A percentile compares a stretch with the other conserved stretches of the same genome.
Evolutionary conservation across 495 filamentous ascomycete species (phyloP).

Genomic region (Lindgomyces ingoldianus): DNA sequence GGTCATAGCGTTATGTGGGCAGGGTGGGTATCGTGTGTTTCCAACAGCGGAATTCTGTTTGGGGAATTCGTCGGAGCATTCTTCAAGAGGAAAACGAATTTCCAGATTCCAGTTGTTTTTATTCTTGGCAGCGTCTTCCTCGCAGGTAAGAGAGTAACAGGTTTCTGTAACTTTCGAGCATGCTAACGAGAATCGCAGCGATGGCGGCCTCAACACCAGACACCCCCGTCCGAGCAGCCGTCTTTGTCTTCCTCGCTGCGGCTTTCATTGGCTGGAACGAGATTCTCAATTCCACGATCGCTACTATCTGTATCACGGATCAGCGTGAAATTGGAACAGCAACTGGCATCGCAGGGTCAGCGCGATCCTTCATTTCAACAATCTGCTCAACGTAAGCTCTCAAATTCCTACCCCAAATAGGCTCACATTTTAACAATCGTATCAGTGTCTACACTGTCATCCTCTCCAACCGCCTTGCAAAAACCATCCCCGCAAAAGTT

Average conservation of each 20-base stretch:
- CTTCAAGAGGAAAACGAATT: slow-evolving; percentile 20
- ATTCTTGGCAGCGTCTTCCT: slow-evolving; percentile 26
- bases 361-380: slow-evolving; percentile 27
- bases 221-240: slow-evolving; percentile 25
- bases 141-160: slow-evolving; percentile 5
- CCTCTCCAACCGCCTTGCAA: slow-evolving; percentile 30
- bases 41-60: slow-evolving; percentile 25
- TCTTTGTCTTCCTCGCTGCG: slow-evolving; percentile 31
- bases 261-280: slow-evolving; percentile 37
- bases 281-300: slow-evolving; percentile 20
- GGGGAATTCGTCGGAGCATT: slow-evolving; percentile 21
- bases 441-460: slow-evolving; percentile 27
- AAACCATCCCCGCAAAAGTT: slow-evolving; percentile 19
- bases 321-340: slow-evolving; percentile 31
- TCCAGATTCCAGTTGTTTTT: slow-evolving; percentile 28
- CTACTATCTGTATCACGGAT: slow-evolving; percentile 29
- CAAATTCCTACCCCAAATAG: neutral
- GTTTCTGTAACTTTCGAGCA: neutral
- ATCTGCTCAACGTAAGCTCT: slow-evolving; percentile 19
- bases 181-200: slow-evolving; percentile 2
- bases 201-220: slow-evolving; percentile 27
- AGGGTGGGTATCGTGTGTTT: slow-evolving; percentile 24
- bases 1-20: slow-evolving; percentile 32
- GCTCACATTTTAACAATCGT: neutral
- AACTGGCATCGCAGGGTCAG: slow-evolving; percentile 24